Percentiles rank a stretch among this genome's conserved stretches.
phyloP scores from a whole-genome alignment of 345 rosid species.

The Syzygium grande region DNA sequence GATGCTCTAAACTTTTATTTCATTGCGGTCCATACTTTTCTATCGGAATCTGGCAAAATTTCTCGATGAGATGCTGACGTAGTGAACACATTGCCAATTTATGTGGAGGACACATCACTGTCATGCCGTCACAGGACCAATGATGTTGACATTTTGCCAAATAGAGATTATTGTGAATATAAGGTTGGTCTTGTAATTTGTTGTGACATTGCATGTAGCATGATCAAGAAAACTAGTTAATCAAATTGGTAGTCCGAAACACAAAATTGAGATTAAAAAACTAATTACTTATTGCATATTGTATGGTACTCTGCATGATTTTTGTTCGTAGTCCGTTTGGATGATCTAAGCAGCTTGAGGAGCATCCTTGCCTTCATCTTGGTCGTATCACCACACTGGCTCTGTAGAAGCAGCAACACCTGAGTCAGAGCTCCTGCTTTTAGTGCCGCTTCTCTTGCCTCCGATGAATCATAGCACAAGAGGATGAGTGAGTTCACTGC shows the following conservation, averaged over 20 bases:
- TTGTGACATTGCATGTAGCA: not conserved
- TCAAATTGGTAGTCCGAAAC: not conserved
- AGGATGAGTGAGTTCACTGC: constrained; percentile 31
- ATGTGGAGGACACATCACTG: not conserved
- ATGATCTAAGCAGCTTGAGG: constrained; percentile 6
- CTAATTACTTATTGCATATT: not conserved
- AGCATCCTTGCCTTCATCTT: constrained; percentile 14
- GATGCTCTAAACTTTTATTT: not conserved
- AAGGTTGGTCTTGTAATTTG: not conserved
- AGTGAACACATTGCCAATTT: not conserved
- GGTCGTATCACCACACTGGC: constrained; percentile 6
- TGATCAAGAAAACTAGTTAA: not conserved
- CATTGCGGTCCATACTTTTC: not conserved
- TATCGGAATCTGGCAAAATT: not conserved
- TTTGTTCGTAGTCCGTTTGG: not conserved
- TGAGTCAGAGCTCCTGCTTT: constrained; percentile 8
- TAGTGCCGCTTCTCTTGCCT: constrained; percentile 17
- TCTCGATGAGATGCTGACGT: not conserved
- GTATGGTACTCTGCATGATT: not conserved
- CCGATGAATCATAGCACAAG: constrained; percentile 26
- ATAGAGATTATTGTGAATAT: not conserved
- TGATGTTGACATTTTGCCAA: not conserved
- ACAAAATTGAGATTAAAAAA: not conserved
- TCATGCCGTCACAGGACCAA: not conserved
- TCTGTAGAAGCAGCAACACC: constrained; percentile 11